These are phyloP conservation scores for Tremella mesenterica DNA, from an alignment of 768 basidiomycete genomes.

Conservation along the genomic window DNA sequence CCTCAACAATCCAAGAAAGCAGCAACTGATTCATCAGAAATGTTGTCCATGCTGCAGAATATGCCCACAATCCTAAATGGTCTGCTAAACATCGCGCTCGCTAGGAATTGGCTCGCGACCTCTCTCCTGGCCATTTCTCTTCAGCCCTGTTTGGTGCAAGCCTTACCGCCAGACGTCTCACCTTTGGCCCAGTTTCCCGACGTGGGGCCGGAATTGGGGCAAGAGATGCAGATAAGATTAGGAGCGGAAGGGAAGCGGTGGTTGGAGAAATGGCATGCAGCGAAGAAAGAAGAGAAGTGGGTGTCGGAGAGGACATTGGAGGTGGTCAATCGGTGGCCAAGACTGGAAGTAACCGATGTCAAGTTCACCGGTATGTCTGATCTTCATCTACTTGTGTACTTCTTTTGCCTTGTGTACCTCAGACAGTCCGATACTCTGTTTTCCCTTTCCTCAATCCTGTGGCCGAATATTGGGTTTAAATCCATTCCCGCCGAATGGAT, in stretches of 20 bases:
- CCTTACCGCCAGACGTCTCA: constrained; percentile 49
- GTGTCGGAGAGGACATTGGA: constrained; percentile 52
- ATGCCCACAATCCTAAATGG: constrained; percentile 67
- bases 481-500: too few species aligned
- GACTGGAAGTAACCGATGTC: constrained; percentile 63
- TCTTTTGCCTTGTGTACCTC: too few species aligned
- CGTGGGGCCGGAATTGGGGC: constrained; percentile 49
- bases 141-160: constrained; percentile 76
- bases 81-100: constrained; percentile 67
- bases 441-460: too few species aligned
- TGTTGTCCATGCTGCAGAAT: constrained; percentile 56
- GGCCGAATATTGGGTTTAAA: too few species aligned
- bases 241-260: constrained; percentile 49
- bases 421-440: too few species aligned
- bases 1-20: too few species aligned
- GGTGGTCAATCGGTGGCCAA: constrained; percentile 56
- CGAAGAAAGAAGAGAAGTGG: constrained; percentile 25
- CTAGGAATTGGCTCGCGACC: constrained; percentile 81
- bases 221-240: constrained; percentile 27
- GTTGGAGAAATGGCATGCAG: constrained; percentile 45
- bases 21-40: constrained; percentile 52
- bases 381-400: too few species aligned
- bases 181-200: constrained; percentile 70
- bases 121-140: constrained; percentile 71
- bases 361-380: constrained; percentile 72